These are phyloP conservation scores for Lasiodiplodia sp. DNA, from an alignment of 2,329 filamentous ascomycete species.

Conservation along the genomic window DNA sequence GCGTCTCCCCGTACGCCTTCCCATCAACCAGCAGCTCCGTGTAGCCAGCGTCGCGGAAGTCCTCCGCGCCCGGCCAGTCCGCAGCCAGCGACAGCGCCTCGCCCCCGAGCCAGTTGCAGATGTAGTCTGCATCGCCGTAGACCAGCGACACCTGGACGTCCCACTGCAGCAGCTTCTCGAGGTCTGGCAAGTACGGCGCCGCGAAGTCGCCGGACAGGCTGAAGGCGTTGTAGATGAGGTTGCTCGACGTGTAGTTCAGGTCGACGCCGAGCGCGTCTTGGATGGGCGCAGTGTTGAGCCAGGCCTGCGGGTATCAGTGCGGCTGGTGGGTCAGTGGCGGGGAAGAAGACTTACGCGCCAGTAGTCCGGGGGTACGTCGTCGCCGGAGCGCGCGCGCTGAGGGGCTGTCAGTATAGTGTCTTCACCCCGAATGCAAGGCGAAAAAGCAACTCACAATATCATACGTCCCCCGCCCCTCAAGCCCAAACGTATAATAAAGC, in stretches of 20 bases:
- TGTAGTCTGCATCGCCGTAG: constrained; percentile 25
- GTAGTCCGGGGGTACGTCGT: constrained; percentile 37
- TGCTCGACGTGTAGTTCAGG: constrained; percentile 62
- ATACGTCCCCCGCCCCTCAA: constrained; percentile 61
- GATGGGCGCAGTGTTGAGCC: constrained; percentile 63
- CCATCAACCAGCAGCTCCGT: constrained; percentile 72
- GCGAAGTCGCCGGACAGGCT: constrained; percentile 41
- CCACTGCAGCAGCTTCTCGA: neutral
- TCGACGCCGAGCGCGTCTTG: constrained; percentile 66
- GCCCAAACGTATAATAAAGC: constrained; percentile 48
- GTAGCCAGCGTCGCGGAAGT: constrained; percentile 74
- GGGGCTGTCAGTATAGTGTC: neutral
- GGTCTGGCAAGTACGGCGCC: constrained; percentile 46
- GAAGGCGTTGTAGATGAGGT: constrained; percentile 53
- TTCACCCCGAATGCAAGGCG: neutral
- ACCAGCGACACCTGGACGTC: constrained; percentile 5
- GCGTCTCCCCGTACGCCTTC: constrained; percentile 67
- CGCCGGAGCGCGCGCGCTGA: constrained; percentile 53
- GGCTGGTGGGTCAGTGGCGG: neutral
- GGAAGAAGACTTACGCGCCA: neutral
- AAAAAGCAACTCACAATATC: constrained; percentile 54
- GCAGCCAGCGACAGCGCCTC: constrained; percentile 36
- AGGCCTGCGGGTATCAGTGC: neutral
- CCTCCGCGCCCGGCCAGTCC: constrained; percentile 55
- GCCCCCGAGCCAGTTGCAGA: constrained; percentile 24